phyloP scores from a whole-genome alignment of 2,329 filamentous ascomycete genomes.

The Davidsoniella virescens region DNA sequence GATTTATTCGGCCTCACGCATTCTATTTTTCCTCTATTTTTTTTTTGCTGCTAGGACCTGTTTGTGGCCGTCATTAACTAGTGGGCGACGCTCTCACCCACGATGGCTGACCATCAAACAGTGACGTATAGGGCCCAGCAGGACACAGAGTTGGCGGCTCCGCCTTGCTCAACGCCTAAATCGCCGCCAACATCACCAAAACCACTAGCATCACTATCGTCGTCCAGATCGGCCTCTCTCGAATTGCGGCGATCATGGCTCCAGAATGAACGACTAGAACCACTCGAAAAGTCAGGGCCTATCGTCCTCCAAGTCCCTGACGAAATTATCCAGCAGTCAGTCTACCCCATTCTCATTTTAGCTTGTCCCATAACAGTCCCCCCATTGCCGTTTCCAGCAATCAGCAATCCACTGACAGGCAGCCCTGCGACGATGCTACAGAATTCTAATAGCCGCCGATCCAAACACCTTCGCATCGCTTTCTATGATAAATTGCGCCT shows the following conservation, averaged over 20 bases:
- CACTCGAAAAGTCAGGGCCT: background rate
- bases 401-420: slow-evolving; percentile 2
- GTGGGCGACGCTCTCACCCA: no score
- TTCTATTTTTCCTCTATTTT: no score
- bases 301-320: slow-evolving; percentile 44
- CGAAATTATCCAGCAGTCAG: slow-evolving; percentile 53
- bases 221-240: background rate
- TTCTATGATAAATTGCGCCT: slow-evolving; percentile 47
- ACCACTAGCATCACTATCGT: background rate
- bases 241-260: background rate
- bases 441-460: slow-evolving; percentile 43
- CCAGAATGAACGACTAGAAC: background rate
- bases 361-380: background rate
- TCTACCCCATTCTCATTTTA: background rate
- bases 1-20: no score
- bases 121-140: background rate
- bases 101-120: background rate
- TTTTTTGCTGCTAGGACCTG: no score
- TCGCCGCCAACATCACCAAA: background rate
- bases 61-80: no score
- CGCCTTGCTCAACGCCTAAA: background rate
- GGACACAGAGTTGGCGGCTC: background rate
- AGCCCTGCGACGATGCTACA: slow-evolving; percentile 19
- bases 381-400: slow-evolving; percentile 18
- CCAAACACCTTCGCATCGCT: slow-evolving; percentile 52